Evolutionary conservation across 345 rosid genomes (phyloP), one percentile per base, ranked within the genome.

Genomic region (Lepidium sativum): DNA sequence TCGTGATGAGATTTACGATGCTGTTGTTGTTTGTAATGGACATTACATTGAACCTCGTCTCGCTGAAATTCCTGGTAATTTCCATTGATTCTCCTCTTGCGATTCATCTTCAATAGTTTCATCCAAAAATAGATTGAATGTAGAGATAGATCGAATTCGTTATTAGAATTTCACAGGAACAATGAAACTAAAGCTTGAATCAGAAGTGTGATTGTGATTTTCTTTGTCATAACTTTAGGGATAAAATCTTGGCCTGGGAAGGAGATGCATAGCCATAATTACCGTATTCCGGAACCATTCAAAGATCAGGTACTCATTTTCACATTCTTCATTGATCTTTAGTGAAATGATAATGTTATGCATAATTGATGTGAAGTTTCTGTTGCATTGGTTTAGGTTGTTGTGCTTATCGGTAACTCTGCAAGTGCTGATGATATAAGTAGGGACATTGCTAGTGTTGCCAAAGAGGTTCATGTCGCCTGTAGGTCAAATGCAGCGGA

Each of bases 181-280:
- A 29, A 23, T 59, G 52, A 27, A 38, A 16, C 21, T 27, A 10
- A 29, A 15, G 41, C 15, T 31, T 43, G 65, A 27, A 54, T 27
- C n/a, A 51, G 49, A 51, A 31, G 2, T 20, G 9, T 16, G 55
- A 47, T 10, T 49, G 38, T 42, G 16, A 29, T 41, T 50, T 41
- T 8, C 9, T 11, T 8, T 16, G 27, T 16, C 48, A 9, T 42
- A 60, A 31, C 27, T n/a, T 8, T 66, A 87, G 98, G 98, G 49
- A 78, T 87, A 49, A 37, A 78, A 70, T 69, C 68, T 27, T 92
- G 98, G 98, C 97, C 94, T 3, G 97, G 98, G 63, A 87, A 81
- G 75, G 91, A 87, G 75, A 77, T 86, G 72, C 88, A 92, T 75
- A 87, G 98, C 63, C 97, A 89, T 80, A 89, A 81, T 40, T 89